Percentiles rank a stretch among this genome's conserved stretches.
Conservation (phyloP, 2,329 filamentous ascomycete species). For the Aspergillus uvarum region DNA sequence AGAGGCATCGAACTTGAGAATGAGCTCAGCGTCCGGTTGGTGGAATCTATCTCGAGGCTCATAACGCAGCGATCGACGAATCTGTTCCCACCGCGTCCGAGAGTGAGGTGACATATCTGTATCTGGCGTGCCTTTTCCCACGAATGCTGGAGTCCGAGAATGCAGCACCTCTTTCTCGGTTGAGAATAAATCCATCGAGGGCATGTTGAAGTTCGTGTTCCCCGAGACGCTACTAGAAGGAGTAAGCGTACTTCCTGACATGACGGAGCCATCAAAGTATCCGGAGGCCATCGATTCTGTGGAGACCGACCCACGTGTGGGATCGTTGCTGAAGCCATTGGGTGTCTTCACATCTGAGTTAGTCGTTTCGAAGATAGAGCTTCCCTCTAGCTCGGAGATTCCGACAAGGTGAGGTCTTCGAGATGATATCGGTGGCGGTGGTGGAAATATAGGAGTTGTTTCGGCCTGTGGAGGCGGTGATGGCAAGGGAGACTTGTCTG, state of each 20-base stretch:
- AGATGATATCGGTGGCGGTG: background rate
- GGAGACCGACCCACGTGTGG: slow-evolving; percentile 17
- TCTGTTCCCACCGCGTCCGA: slow-evolving; percentile 23
- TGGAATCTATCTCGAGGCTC: slow-evolving; percentile 28
- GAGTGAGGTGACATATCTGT: slow-evolving; percentile 25
- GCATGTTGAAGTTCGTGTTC: background rate
- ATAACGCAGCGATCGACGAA: slow-evolving; percentile 27
- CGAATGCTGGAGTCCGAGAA: background rate
- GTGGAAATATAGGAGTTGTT: background rate
- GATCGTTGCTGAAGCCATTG: background rate
- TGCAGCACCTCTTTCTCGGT: slow-evolving; percentile 3
- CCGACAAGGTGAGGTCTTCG: background rate
- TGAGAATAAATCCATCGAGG: background rate
- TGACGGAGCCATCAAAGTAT: slow-evolving; percentile 18
- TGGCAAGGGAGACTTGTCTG: slow-evolving; percentile 14
- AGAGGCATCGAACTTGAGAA: slow-evolving; percentile 21
- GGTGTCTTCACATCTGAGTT: background rate
- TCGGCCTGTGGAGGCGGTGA: background rate
- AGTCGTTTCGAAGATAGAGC: background rate
- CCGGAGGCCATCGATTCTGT: slow-evolving; percentile 21
- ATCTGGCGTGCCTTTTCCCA: background rate
- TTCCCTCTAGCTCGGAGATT: background rate
- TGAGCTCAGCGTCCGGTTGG: slow-evolving; percentile 22
- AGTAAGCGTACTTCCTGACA: slow-evolving; percentile 8
- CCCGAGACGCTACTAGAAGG: slow-evolving; percentile 10